A percentile compares a stretch with the other conserved stretches of the same genome.
Evolutionary conservation across 768 basidiomycete genomes (phyloP).

Genomic region (Macrolepiota dolichaula): DNA sequence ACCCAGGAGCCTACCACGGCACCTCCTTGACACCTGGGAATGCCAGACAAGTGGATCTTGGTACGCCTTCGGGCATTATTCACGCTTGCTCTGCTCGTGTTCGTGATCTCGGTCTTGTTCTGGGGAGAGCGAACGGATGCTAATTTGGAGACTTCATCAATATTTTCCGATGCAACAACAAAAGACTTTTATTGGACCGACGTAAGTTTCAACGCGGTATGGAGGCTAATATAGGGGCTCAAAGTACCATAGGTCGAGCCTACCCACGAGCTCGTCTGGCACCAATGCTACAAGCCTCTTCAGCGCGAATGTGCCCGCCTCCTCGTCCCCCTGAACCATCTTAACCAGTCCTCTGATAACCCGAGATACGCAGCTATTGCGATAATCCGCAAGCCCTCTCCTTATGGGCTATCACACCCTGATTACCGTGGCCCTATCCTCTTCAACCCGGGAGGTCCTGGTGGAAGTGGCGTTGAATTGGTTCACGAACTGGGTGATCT

Average conservation of each 20-base stretch:
- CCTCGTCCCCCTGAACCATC: conserved; percentile 10
- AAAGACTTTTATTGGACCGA: background rate
- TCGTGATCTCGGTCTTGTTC: background rate
- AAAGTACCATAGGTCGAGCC: conserved; percentile 9
- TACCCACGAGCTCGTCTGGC: conserved; percentile 13
- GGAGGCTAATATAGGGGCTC: too few relatives aligned
- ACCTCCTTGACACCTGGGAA: background rate
- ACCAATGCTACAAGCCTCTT: conserved; percentile 10
- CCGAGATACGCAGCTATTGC: conserved; percentile 39
- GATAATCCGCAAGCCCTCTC: conserved; percentile 35
- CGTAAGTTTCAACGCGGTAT: background rate
- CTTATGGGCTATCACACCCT: conserved; percentile 6
- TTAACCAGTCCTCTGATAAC: conserved; percentile 39
- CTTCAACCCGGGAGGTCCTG: conserved; percentile 48
- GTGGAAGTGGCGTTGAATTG: conserved; percentile 37
- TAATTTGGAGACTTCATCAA: background rate
- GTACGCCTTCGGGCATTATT: background rate
- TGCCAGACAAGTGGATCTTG: background rate
- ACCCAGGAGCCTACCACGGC: background rate
- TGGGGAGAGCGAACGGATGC: background rate
- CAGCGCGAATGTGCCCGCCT: conserved; percentile 16
- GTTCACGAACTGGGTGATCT: conserved; percentile 19
- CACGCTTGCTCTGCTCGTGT: background rate
- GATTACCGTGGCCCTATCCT: conserved; percentile 44
- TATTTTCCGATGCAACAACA: background rate